phyloP scores from a whole-genome alignment of 208 protist genomes.

The Leishmania turanica region DNA sequence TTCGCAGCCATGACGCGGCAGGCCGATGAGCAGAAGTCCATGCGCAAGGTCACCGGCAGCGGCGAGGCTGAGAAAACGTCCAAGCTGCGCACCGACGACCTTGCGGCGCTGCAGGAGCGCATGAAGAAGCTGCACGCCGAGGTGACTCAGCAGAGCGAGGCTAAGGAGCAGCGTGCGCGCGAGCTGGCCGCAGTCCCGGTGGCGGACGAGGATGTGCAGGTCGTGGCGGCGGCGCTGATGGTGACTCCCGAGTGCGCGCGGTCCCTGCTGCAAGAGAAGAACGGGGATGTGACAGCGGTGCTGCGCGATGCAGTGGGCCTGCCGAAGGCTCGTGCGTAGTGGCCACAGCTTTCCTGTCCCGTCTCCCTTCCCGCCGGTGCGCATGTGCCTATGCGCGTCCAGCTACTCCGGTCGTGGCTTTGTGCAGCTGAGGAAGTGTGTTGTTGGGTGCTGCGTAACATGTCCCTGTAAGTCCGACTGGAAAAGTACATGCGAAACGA shows the following conservation, averaged over 20 bases:
- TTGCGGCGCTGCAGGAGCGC: conserved; percentile 62
- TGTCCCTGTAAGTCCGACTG: neutral
- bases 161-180: conserved; percentile 53
- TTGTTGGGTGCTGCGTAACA: neutral
- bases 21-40: conserved; percentile 75
- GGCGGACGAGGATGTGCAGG: conserved; percentile 46
- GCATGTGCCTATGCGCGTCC: neutral
- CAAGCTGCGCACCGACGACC: conserved; percentile 74
- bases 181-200: conserved; percentile 52
- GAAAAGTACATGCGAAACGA: neutral
- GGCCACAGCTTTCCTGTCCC: neutral
- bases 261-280: conserved; percentile 54
- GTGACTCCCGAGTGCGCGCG: conserved; percentile 43
- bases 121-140: conserved; percentile 75
- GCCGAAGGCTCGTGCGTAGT: conserved; percentile 48
- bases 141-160: conserved; percentile 59
- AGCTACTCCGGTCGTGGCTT: neutral
- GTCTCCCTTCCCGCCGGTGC: neutral
- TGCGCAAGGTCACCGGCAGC: conserved; percentile 67
- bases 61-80: conserved; percentile 62
- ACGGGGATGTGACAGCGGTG: conserved; percentile 56
- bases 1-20: conserved; percentile 54
- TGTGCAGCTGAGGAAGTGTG: neutral
- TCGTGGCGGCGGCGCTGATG: conserved; percentile 48
- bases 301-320: conserved; percentile 74